Evolutionary conservation across 768 basidiomycete species (phyloP).

Genomic region (Tricholoma flavovirens): DNA sequence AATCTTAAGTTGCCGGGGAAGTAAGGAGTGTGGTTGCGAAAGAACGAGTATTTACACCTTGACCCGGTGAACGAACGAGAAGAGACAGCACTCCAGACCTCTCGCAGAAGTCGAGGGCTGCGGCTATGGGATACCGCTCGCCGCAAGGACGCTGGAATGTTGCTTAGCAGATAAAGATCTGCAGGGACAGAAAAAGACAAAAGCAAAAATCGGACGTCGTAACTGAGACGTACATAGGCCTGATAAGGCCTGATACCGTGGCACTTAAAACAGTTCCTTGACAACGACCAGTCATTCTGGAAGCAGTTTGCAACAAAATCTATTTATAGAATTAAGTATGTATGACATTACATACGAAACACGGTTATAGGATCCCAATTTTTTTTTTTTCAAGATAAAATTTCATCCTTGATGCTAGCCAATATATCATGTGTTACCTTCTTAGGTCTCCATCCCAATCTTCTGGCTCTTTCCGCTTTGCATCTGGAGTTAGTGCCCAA

Average conservation of each 20-base stretch:
- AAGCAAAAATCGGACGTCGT: background rate
- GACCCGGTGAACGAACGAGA: background rate
- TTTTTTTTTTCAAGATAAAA: background rate
- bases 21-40: constrained; percentile 12
- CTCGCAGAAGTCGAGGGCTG: background rate
- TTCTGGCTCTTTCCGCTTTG: constrained; percentile 33
- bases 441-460: constrained; percentile 49
- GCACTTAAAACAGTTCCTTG: background rate
- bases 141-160: background rate
- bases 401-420: constrained; percentile 32
- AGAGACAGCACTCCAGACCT: background rate
- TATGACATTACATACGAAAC: no score
- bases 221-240: background rate
- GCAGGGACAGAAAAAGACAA: background rate
- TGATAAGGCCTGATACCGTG: background rate
- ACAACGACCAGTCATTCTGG: background rate
- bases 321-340: no score
- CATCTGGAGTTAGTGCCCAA: constrained; percentile 40
- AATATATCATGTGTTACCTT: constrained; percentile 46
- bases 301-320: background rate
- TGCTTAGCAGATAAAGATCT: background rate
- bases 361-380: background rate
- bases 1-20: background rate
- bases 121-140: background rate
- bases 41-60: background rate